These are phyloP conservation scores for Coemansia sp. DNA, from an alignment of 192 early-diverging fungal species.

Conservation along the genomic window DNA sequence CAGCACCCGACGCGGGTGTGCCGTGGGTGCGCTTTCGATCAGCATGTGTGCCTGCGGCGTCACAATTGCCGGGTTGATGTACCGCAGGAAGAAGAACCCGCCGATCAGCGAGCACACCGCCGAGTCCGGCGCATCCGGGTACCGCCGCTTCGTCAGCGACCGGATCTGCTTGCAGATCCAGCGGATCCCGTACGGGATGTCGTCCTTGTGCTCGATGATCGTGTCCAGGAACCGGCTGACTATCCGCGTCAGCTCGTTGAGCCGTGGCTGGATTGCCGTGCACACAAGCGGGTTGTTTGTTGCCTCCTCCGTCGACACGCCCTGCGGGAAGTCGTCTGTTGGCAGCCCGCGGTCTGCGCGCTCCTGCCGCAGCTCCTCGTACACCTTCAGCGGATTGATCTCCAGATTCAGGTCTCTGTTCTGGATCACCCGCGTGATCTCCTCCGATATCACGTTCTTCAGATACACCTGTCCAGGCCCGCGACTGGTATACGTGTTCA, in stretches of 20 bases:
- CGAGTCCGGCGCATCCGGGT: constrained; percentile 84
- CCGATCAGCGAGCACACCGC: constrained; percentile 94
- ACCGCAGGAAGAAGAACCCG: constrained; percentile 95
- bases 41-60: constrained; percentile 96
- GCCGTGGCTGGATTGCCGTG: constrained; percentile 77
- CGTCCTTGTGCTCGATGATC: constrained; percentile 78
- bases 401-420: constrained; percentile 85
- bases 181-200: constrained; percentile 93
- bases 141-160: constrained; percentile 88
- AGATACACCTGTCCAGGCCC: constrained; percentile 93
- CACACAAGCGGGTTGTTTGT: constrained; percentile 81
- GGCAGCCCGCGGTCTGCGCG: constrained; percentile 32
- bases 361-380: constrained; percentile 52
- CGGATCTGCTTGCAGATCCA: constrained; percentile 99
- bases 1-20: constrained; percentile 80
- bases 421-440: constrained; percentile 80
- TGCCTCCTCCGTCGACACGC: constrained; percentile 82
- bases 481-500: constrained; percentile 95
- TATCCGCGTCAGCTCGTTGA: constrained; percentile 83
- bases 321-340: constrained; percentile 61
- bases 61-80: constrained; percentile 97
- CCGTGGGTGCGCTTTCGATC: constrained; percentile 76
- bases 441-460: constrained; percentile 78
- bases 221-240: constrained; percentile 83
- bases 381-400: constrained; percentile 91